Conservation (phyloP, 2,329 filamentous ascomycete species). For the Fusarium chaquense region DNA sequence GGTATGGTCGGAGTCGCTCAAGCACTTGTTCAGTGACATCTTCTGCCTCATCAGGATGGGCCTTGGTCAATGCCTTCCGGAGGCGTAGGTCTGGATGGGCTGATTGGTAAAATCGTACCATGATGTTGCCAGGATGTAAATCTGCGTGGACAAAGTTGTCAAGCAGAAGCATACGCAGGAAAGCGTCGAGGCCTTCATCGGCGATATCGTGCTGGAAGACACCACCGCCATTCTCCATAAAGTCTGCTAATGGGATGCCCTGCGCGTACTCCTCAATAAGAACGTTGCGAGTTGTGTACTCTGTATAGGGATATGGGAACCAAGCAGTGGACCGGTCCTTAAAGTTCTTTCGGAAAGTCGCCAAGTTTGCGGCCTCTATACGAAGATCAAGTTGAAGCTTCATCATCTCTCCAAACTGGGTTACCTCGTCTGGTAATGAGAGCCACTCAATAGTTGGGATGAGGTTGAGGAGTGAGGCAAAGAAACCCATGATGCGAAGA, state of each 20-base stretch:
- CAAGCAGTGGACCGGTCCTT: constrained; percentile 90
- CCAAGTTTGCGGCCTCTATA: constrained; percentile 92
- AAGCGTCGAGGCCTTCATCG: constrained; percentile 93
- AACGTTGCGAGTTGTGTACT: constrained; percentile 92
- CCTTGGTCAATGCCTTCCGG: constrained; percentile 46
- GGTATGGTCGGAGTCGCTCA: constrained; percentile 79
- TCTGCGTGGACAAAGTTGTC: constrained; percentile 99
- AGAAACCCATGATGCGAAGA: constrained; percentile 92
- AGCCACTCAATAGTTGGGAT: constrained; percentile 98
- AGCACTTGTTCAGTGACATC: constrained; percentile 92
- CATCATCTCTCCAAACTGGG: constrained; percentile 99
- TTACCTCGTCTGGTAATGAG: constrained; percentile 92
- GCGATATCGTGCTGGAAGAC: constrained; percentile 95
- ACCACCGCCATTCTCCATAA: constrained; percentile 91
- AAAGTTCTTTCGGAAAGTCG: constrained; percentile 91
- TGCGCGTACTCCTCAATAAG: constrained; percentile 96
- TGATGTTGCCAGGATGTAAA: constrained; percentile 97
- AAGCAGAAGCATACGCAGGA: constrained; percentile 94
- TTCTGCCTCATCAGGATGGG: constrained; percentile 62
- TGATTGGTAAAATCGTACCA: constrained; percentile 97
- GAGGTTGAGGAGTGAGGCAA: constrained; percentile 83
- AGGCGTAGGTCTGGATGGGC: constrained; percentile 72
- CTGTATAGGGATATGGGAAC: constrained; percentile 94
- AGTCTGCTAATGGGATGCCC: constrained; percentile 90
- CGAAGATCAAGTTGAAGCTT: constrained; percentile 93